phyloP scores from a whole-genome alignment of 1,284 basidiomycete genomes.

The Ceratobasidium papillatum region DNA sequence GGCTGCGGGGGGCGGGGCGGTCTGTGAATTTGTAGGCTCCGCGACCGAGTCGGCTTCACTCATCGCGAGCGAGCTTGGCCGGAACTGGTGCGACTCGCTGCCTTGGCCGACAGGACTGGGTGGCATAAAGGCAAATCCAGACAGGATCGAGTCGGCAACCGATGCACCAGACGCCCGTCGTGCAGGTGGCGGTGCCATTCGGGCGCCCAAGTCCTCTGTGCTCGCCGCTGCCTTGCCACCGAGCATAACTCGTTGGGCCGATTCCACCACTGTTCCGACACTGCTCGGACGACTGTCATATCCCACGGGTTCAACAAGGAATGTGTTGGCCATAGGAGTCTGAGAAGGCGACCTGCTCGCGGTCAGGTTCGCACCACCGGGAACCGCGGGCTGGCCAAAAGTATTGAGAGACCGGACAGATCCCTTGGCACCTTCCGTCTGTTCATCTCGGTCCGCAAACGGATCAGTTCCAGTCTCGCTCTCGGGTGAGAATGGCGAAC shows the following conservation, averaged over 20 bases:
- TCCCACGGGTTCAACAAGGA: slow-evolving; percentile 28
- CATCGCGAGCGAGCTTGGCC: slow-evolving; percentile 43
- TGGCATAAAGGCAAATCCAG: slow-evolving; percentile 84
- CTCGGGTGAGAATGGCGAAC: slow-evolving; percentile 48
- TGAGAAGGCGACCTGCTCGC: slow-evolving; percentile 11
- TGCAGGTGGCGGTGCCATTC: slow-evolving; percentile 56
- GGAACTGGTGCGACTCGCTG: slow-evolving; percentile 61
- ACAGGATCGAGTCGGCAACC: slow-evolving; percentile 74
- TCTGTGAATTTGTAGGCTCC: neutral
- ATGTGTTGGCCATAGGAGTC: slow-evolving; percentile 4
- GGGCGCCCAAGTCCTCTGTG: slow-evolving; percentile 50
- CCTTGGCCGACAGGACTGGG: slow-evolving; percentile 82
- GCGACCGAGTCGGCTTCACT: slow-evolving; percentile 26
- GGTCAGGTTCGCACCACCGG: slow-evolving; percentile 16
- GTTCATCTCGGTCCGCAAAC: slow-evolving; percentile 23
- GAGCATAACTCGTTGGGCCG: neutral
- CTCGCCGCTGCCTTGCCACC: slow-evolving; percentile 50
- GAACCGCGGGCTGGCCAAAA: slow-evolving; percentile 21
- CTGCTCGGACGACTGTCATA: slow-evolving; percentile 37
- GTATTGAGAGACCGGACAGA: slow-evolving; percentile 30
- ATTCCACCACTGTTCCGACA: slow-evolving; percentile 17
- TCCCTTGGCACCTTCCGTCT: neutral
- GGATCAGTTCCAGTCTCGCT: slow-evolving; percentile 18
- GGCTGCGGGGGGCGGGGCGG: neutral
- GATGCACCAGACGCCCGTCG: slow-evolving; percentile 46